Base-by-base conservation (phyloP, 495 filamentous ascomycete species). In the Aspergillus biplanus region DNA sequence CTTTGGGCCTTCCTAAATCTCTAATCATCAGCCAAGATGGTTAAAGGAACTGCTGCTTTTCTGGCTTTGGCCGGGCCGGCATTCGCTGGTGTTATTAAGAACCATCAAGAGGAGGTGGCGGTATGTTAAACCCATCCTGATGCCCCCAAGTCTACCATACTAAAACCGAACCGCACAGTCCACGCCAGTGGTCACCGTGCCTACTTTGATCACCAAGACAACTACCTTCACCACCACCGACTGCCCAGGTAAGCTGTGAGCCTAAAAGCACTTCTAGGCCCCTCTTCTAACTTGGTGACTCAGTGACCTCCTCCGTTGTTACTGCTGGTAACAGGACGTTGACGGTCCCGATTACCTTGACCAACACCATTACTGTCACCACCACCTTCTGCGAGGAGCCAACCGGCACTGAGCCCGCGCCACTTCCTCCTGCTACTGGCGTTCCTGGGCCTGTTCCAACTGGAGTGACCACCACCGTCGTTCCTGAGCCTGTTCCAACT, bases 11-110 rank as follows among this genome's bases (percentile, higher is more conserved):
- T 64, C 55, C 37, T 21, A 34, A 53, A 55, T 59, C 63, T 42
- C 39, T 60, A 53, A 71, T 46, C 47, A 64, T 69, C 61, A 56
- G 65, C 70, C 75, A 63, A 77, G 67, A 81, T 81, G 78, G 70
- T 80, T 59, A 73, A 76, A 59, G 65, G 58, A 68, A 70, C 71
- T 65, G 42, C 78, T 69, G 73, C 78, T 64, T 62, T 81, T 57
- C 62, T 81, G 70, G 76, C 73, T 49, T 69, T 81, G 67, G 71
- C 76, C 59, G 71, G 68, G 68, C 77, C 77, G 37, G 76, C 76
- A 39, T 68, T 81, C 37, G 78, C 76, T 58, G 76, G 75, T 69
- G 71, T 81, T 42, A 73, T 76, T 54, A 68, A 77, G 59, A 66
- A 62, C 52, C 72, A 68, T 60, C 15, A 18, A 27, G 47, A 18